Conservation (phyloP, 2,329 filamentous ascomycete species). For the Epichloe uncinata region DNA sequence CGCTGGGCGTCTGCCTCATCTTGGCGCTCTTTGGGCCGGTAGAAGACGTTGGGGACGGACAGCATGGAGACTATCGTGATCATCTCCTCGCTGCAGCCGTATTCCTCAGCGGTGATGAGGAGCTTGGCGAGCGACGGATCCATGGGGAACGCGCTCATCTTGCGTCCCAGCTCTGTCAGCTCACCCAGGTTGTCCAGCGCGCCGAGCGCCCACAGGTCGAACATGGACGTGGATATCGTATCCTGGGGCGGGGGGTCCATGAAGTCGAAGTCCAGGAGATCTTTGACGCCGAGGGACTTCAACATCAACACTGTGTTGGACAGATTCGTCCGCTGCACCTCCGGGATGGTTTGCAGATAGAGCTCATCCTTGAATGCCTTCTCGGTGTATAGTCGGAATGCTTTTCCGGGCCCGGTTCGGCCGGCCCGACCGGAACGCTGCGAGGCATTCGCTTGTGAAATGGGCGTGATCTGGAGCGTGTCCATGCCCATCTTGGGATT, state of each 20-base stretch:
- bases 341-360: slow-evolving; percentile 92
- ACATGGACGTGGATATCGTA: slow-evolving; percentile 91
- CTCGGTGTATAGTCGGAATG: slow-evolving; percentile 88
- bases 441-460: slow-evolving; percentile 90
- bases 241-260: slow-evolving; percentile 98
- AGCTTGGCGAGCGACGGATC: slow-evolving; percentile 91
- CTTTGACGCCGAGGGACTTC: slow-evolving; percentile 88
- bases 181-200: slow-evolving; percentile 90
- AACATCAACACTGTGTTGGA: slow-evolving; percentile 88
- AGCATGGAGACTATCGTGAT: slow-evolving; percentile 97
- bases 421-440: slow-evolving; percentile 90
- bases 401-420: slow-evolving; percentile 87
- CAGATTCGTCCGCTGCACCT: slow-evolving; percentile 93
- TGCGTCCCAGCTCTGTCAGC: slow-evolving; percentile 70
- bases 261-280: slow-evolving; percentile 93
- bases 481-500: slow-evolving; percentile 99
- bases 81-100: slow-evolving; percentile 94
- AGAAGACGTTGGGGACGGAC: slow-evolving; percentile 92
- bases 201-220: slow-evolving; percentile 92
- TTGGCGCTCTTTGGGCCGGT: slow-evolving; percentile 88
- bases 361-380: slow-evolving; percentile 91
- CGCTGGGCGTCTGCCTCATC: slow-evolving; percentile 92
- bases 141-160: slow-evolving; percentile 98
- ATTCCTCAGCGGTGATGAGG: slow-evolving; percentile 79
- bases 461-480: slow-evolving; percentile 91